A percentile compares a stretch with the other conserved stretches of the same genome.
phyloP scores from a whole-genome alignment of 768 basidiomycete genomes.

The Polyporus arcularius region DNA sequence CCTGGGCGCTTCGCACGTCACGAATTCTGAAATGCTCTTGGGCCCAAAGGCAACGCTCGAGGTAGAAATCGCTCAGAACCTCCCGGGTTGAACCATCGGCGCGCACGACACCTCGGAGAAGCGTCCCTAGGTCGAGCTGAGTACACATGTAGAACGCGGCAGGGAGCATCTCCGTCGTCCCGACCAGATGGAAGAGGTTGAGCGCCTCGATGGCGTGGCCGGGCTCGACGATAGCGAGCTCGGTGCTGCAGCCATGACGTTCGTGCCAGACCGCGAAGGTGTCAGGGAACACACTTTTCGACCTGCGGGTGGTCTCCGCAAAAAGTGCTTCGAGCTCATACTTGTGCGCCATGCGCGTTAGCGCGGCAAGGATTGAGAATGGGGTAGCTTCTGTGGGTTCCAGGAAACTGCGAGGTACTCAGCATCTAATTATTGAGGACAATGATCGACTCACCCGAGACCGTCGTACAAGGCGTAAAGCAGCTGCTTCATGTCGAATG shows the following conservation, averaged over 20 bases:
- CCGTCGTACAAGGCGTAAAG: too few species aligned
- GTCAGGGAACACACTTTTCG: neutral
- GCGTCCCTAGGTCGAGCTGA: neutral
- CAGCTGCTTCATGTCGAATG: too few species aligned
- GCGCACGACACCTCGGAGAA: neutral
- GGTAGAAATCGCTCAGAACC: neutral
- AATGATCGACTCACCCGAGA: too few species aligned
- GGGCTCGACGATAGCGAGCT: neutral
- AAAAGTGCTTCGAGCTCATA: conserved; percentile 1
- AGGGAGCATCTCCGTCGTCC: conserved; percentile 1
- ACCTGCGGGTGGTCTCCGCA: neutral
- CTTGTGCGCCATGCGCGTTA: conserved; percentile 15
- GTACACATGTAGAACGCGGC: conserved; percentile 1
- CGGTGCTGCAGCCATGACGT: neutral
- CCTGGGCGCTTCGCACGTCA: too few species aligned
- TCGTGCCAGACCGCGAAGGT: neutral
- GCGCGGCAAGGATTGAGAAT: conserved; percentile 4
- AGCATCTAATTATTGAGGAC: too few species aligned
- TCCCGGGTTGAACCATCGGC: neutral
- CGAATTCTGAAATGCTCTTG: neutral
- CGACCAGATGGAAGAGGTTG: conserved; percentile 6
- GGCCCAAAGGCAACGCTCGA: neutral
- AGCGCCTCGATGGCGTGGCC: neutral
- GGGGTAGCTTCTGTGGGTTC: neutral
- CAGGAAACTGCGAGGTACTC: neutral